These are phyloP conservation scores for Lachnellula hyalina DNA, from an alignment of 2,329 filamentous ascomycete species.

Conservation along the genomic window DNA sequence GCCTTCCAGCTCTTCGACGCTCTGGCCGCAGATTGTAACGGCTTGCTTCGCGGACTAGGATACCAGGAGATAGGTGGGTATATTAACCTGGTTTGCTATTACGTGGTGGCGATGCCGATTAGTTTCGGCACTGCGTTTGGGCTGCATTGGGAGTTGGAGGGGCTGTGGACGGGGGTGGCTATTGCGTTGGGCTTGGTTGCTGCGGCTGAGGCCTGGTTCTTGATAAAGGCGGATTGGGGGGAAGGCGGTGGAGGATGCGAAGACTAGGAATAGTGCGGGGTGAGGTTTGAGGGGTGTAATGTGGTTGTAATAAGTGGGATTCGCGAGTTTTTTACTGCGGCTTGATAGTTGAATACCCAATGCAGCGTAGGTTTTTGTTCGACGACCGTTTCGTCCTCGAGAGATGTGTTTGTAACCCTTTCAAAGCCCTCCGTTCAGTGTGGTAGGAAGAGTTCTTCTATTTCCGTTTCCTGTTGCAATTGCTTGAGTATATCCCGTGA, in stretches of 20 bases:
- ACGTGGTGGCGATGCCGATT: slow-evolving; percentile 77
- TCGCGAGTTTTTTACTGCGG: neutral
- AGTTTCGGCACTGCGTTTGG: slow-evolving; percentile 75
- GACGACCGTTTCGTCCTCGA: no score
- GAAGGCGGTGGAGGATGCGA: slow-evolving; percentile 54
- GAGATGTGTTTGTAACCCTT: no score
- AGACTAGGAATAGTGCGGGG: slow-evolving; percentile 45
- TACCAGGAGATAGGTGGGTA: slow-evolving; percentile 87
- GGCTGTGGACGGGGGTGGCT: slow-evolving; percentile 76
- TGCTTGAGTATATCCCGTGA: no score
- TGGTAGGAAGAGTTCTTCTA: no score
- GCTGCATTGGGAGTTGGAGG: slow-evolving; percentile 68
- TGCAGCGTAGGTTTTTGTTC: neutral
- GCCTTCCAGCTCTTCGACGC: slow-evolving; percentile 89
- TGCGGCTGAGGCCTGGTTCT: slow-evolving; percentile 50
- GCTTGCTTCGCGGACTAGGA: slow-evolving; percentile 79
- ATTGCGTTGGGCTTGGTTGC: slow-evolving; percentile 52
- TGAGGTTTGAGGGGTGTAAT: slow-evolving; percentile 13
- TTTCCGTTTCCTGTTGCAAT: no score
- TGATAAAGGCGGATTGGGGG: slow-evolving; percentile 51
- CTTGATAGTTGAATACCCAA: neutral
- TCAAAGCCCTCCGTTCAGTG: no score
- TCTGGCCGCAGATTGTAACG: slow-evolving; percentile 72
- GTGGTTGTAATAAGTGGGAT: neutral
- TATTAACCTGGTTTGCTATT: slow-evolving; percentile 81